phyloP scores from a whole-genome alignment of 371 early-diverging fungal genomes.

The Batkoa obscura region DNA sequence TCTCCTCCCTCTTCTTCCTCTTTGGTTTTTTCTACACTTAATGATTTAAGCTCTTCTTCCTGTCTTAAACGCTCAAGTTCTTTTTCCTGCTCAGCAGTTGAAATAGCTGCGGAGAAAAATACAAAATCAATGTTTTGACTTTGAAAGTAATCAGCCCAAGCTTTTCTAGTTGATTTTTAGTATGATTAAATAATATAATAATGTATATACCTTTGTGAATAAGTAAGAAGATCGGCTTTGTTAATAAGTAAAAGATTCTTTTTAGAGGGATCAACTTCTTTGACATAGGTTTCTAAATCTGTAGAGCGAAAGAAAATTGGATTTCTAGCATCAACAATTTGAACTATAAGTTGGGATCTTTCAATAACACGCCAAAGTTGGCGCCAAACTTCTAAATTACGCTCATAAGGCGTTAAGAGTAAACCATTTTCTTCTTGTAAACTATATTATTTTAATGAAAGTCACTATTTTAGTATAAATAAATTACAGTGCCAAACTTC shows the following conservation, averaged over 20 bases:
- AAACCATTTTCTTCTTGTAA: conserved; percentile 80
- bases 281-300: conserved; percentile 84
- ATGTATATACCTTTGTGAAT: conserved; percentile 29
- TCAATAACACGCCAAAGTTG: conserved; percentile 99
- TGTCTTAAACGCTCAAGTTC: too few species aligned
- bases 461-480: not conserved
- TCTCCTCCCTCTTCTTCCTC: too few species aligned
- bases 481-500: conserved; percentile 51
- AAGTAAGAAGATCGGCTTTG: conserved; percentile 94
- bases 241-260: conserved; percentile 80
- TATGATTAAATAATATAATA: not conserved
- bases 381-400: conserved; percentile 98
- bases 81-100: conserved; percentile 27
- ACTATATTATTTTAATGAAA: conserved; percentile 10
- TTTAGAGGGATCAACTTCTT: conserved; percentile 69
- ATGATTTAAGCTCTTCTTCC: too few species aligned
- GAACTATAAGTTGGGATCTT: conserved; percentile 87
- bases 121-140: conserved; percentile 53
- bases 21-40: too few species aligned
- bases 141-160: conserved; percentile 86
- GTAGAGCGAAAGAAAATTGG: conserved; percentile 84
- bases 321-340: conserved; percentile 99
- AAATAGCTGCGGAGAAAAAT: conserved; percentile 77
- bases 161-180: conserved; percentile 12
- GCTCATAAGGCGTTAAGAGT: conserved; percentile 93